These are phyloP conservation scores for Pistacia integerrima DNA, from an alignment of 345 rosid genomes.

Conservation along the genomic window DNA sequence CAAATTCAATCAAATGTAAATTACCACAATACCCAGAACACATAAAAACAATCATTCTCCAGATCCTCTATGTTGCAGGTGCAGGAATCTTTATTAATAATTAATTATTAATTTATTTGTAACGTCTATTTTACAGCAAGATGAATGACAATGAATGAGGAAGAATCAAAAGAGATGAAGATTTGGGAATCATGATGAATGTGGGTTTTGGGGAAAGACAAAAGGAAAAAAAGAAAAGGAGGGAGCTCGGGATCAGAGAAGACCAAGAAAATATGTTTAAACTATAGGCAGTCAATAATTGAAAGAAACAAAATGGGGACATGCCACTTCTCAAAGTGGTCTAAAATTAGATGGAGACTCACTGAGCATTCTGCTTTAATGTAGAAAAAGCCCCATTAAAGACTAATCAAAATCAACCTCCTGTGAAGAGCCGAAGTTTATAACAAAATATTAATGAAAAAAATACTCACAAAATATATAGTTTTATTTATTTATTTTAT, in stretches of 20 bases:
- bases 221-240: constrained; percentile 33
- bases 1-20: not conserved
- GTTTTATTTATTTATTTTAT: not conserved
- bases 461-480: not conserved
- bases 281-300: constrained; percentile 29
- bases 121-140: no score
- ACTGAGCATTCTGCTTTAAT: constrained; percentile 26
- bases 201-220: constrained; percentile 32
- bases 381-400: constrained; percentile 15
- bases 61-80: not conserved
- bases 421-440: constrained; percentile 37
- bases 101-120: no score
- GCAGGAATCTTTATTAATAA: no score
- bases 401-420: not conserved
- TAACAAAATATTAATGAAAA: constrained; percentile 12
- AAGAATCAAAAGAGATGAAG: not conserved
- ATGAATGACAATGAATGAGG: not conserved
- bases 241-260: constrained; percentile 53
- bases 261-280: constrained; percentile 4
- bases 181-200: constrained; percentile 5
- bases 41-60: constrained; percentile 19
- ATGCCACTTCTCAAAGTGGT: constrained; percentile 28
- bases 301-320: constrained; percentile 28
- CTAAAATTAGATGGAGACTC: constrained; percentile 9
- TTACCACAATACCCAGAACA: not conserved